Base-by-base conservation (phyloP, 2,329 filamentous ascomycete species). In the Trichoderma afroharzianum region DNA sequence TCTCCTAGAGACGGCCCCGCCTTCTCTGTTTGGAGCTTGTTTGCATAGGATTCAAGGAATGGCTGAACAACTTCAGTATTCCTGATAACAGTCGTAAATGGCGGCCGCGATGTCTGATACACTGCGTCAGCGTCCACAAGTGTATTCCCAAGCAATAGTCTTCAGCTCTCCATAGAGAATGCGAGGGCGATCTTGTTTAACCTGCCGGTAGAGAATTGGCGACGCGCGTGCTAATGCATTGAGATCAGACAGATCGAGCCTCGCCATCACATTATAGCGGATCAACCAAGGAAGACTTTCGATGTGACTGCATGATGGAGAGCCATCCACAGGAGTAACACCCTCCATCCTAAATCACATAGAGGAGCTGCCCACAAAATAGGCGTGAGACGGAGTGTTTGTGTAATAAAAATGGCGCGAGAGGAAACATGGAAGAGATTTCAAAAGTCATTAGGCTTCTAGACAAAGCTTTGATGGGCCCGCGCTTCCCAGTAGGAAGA, bases 261-360 rank as follows among this genome's bases (percentile, higher is more conserved):
- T 67, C 6, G 57, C 58, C 55, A 74, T 66, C 36, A 74, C 33
- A 12, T 69, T 50, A 32, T 71, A 71, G 8, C 62, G 63, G 15
- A 74, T 53, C 24, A 50, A 14, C 7, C 24, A 47, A 26, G 62
- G 62, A 28, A 64, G 43, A 18, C 39, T 24, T 32, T 64, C 62
- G 62, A 64, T 28, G 8, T 18, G 12, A 32, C 36, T 47, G 24
- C 32, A 30, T 50, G n/a, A 24, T 24, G 7, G 24, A 64, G 32
- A 12, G 58, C 32, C 11, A 24, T 36, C 14, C 21, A n/a, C 30
- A 21, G n/a, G 1, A 24, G 33, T 24, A 62, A 12, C 21, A 15
- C 3, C 36, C 32, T 21, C 32, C 58, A 62, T 62, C 2, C 11
- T 39, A 21, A 12, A 62, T 33, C 12, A 5, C 15, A 15, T 26